Evolutionary conservation across 495 filamentous ascomycete species (phyloP).

Genomic region (Aspergillus avenaceus): DNA sequence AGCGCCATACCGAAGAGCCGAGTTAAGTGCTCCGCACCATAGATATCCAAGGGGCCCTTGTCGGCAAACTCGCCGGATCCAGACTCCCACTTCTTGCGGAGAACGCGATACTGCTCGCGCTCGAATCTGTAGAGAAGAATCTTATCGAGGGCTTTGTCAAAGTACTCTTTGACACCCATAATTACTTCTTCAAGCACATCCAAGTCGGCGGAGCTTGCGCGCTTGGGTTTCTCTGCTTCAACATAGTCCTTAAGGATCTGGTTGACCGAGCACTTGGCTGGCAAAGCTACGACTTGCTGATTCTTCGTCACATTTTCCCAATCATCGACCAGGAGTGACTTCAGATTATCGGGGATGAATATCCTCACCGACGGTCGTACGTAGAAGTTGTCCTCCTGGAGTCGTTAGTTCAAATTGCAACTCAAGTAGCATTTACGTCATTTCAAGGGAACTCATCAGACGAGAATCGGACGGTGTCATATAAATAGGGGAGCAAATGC

Average conservation of each 20-base stretch:
- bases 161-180: conserved; percentile 82
- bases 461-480: too few species aligned
- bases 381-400: conserved; percentile 82
- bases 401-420: neutral
- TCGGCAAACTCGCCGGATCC: conserved; percentile 54
- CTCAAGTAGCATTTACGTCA: too few species aligned
- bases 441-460: neutral
- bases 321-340: conserved; percentile 89
- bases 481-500: neutral
- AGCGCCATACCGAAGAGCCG: conserved; percentile 72
- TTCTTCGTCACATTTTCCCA: conserved; percentile 99
- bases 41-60: conserved; percentile 70
- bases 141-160: conserved; percentile 78
- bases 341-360: conserved; percentile 74
- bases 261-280: conserved; percentile 67
- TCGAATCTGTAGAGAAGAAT: conserved; percentile 92
- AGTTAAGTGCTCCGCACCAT: conserved; percentile 86
- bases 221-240: conserved; percentile 61
- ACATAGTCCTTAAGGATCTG: conserved; percentile 77
- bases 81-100: conserved; percentile 59
- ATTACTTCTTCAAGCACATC: conserved; percentile 89
- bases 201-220: conserved; percentile 58
- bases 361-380: conserved; percentile 76
- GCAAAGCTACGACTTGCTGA: conserved; percentile 77
- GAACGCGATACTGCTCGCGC: conserved; percentile 73